These are phyloP conservation scores for Vitis vinifera DNA, from an alignment of 164 flowering plant species.

Conservation along the genomic window ASM3070453v1 NC_081811.1:28116001-28116500, in stretches of 20 bases:
- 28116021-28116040: conserved; percentile 20
- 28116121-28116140: background rate
- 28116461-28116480: conserved; percentile 50
- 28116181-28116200: background rate
- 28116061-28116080: conserved; percentile 7
- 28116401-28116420: conserved; percentile 40
- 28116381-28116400: conserved; percentile 31
- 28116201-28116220: conserved; percentile 1
- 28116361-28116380: conserved; percentile 34
- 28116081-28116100: conserved; percentile 10
- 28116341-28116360: conserved; percentile 39
- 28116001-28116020: conserved; percentile 6
- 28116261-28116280: conserved; percentile 44
- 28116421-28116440: conserved; percentile 36
- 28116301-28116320: conserved; percentile 38
- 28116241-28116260: background rate
- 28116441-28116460: conserved; percentile 11
- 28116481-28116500: conserved; percentile 32
- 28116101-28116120: conserved; percentile 9
- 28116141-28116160: background rate
- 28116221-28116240: conserved; percentile 7
- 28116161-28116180: background rate
- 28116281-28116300: conserved; percentile 40
- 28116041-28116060: conserved; percentile 14
- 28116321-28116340: conserved; percentile 44